Conservation (phyloP, 106 monocot genomes). For the Dioscorea dumetorum region DNA sequence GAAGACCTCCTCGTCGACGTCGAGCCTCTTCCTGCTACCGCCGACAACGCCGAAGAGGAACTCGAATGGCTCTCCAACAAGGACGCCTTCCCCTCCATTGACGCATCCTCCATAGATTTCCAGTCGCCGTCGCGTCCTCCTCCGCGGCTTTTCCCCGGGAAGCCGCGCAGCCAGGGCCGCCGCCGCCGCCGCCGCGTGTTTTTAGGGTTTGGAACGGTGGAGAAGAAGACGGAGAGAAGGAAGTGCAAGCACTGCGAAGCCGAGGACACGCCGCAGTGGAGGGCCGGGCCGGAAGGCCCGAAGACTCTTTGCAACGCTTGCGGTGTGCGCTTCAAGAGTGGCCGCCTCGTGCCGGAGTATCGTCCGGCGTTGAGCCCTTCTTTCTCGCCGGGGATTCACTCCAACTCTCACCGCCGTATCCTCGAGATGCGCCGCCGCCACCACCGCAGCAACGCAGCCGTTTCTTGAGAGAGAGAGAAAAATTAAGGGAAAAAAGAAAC, state of each 20-base stretch:
- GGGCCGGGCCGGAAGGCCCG: constrained; percentile 59
- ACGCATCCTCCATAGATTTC: constrained; percentile 32
- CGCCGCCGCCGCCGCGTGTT: constrained; percentile 18
- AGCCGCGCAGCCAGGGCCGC: constrained; percentile 21
- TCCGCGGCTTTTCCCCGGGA: constrained; percentile 14
- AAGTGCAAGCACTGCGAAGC: constrained; percentile 49
- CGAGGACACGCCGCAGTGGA: constrained; percentile 71
- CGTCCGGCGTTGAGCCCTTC: constrained; percentile 64
- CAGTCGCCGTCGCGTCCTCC: not conserved
- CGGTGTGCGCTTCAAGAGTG: constrained; percentile 40
- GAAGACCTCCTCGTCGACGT: constrained; percentile 11
- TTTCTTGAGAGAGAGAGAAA: no score
- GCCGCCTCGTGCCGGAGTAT: constrained; percentile 62
- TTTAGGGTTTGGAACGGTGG: constrained; percentile 1
- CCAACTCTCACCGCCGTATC: constrained; percentile 57
- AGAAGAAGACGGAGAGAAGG: constrained; percentile 4
- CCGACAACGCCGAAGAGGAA: constrained; percentile 43
- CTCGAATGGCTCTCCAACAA: constrained; percentile 57
- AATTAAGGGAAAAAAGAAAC: no score
- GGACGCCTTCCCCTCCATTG: constrained; percentile 48
- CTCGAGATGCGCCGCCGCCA: constrained; percentile 47
- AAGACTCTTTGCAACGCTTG: constrained; percentile 68
- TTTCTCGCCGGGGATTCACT: constrained; percentile 42
- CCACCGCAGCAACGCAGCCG: not conserved
- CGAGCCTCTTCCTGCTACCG: not conserved